Percentiles rank a stretch among this genome's conserved stretches.
Evolutionary conservation across 805 yeast genomes (phyloP).

Genomic region (Candida morakotiae): DNA sequence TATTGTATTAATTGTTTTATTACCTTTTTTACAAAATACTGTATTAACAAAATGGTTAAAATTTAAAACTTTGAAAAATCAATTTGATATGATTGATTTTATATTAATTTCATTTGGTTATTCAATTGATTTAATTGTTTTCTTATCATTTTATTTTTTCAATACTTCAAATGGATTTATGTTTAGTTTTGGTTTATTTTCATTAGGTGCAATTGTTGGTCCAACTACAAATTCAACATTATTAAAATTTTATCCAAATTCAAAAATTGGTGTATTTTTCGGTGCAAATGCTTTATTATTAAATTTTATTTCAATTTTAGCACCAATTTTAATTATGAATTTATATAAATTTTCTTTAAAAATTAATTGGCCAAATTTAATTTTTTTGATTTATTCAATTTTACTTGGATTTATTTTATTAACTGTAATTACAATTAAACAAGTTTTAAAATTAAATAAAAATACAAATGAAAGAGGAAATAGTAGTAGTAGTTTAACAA

Average conservation of each 20-base stretch:
- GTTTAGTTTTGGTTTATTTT: slow-evolving; percentile 21
- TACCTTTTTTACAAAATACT: slow-evolving; percentile 43
- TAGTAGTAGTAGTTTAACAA: too few species aligned
- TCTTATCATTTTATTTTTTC: slow-evolving; percentile 24
- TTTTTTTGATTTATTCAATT: slow-evolving; percentile 15
- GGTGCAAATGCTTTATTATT: slow-evolving; percentile 46
- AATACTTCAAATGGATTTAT: slow-evolving; percentile 46
- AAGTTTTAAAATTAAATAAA: slow-evolving; percentile 7
- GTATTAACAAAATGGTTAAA: slow-evolving; percentile 21
- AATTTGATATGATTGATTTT: slow-evolving; percentile 49
- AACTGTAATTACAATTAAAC: slow-evolving; percentile 6
- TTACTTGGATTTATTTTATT: slow-evolving; percentile 6
- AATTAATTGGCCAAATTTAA: slow-evolving; percentile 17
- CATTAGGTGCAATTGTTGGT: slow-evolving; percentile 44
- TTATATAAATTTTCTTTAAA: slow-evolving; percentile 34
- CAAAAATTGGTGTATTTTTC: slow-evolving; percentile 13
- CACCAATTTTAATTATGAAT: slow-evolving; percentile 45
- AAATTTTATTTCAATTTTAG: slow-evolving; percentile 40
- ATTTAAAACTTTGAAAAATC: slow-evolving; percentile 25
- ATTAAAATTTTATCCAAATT: slow-evolving; percentile 51
- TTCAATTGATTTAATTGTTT: slow-evolving; percentile 33
- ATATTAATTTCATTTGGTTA: slow-evolving; percentile 29
- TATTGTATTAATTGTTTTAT: slow-evolving; percentile 38
- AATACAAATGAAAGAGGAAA: slow-evolving; percentile 5
- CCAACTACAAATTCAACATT: slow-evolving; percentile 58